Conservation (phyloP, 148 eudicot species). For the Vaccinium vitisidaea region DNA sequence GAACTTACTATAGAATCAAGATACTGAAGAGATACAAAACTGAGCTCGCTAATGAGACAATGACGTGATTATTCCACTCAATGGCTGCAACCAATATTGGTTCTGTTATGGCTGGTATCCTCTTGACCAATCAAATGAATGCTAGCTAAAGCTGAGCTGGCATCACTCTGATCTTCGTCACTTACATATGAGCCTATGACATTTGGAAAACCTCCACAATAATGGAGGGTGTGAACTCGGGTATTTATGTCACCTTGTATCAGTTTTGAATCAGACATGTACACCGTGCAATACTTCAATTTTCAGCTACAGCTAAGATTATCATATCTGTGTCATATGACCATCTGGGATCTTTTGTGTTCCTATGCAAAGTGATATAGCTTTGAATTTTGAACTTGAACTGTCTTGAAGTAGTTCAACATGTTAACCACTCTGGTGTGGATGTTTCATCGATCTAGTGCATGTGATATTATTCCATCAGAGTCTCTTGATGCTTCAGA, state of each 20-base stretch:
- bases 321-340: background rate
- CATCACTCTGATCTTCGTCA: background rate
- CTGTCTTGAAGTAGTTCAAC: background rate
- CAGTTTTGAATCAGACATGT: background rate
- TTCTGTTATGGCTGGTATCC: background rate
- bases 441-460: background rate
- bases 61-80: background rate
- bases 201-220: background rate
- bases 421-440: background rate
- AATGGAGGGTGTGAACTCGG: background rate
- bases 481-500: conserved; percentile 1
- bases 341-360: background rate
- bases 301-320: background rate
- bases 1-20: background rate
- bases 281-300: background rate
- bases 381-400: background rate
- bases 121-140: background rate
- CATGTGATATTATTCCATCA: background rate
- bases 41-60: background rate
- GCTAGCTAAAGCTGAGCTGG: background rate
- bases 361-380: background rate
- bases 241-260: conserved; percentile 1
- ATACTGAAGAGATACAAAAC: background rate
- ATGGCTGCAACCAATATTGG: background rate
- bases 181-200: background rate